Percentiles rank a stretch among this genome's conserved stretches.
These are phyloP conservation scores for Solanum megistacrolobum DNA, from an alignment of 257 asterid genomes.

Conservation along the genomic window DNA sequence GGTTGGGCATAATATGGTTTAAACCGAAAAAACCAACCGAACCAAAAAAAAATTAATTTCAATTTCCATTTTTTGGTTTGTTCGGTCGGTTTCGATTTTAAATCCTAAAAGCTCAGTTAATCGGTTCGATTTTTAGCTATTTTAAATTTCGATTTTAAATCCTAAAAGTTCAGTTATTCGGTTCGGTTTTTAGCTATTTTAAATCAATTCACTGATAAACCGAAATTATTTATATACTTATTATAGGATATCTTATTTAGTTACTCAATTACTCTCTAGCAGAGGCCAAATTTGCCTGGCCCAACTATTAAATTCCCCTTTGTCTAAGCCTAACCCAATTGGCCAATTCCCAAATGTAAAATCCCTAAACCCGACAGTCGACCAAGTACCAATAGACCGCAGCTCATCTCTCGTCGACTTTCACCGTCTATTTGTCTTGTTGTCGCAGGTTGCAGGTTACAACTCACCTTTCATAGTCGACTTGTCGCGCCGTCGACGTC, in stretches of 20 bases:
- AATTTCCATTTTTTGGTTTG: background rate
- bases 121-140: too few species aligned
- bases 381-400: background rate
- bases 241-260: background rate
- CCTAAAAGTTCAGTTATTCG: background rate
- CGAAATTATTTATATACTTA: too few species aligned
- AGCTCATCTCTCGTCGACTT: background rate
- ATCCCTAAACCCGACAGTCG: background rate
- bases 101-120: background rate
- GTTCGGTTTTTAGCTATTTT: background rate
- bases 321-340: background rate
- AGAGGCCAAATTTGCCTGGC: background rate
- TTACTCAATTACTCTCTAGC: background rate
- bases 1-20: background rate
- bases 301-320: background rate
- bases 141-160: too few species aligned
- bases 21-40: background rate
- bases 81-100: background rate
- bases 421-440: background rate
- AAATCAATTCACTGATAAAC: background rate
- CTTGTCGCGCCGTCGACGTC: background rate
- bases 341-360: background rate
- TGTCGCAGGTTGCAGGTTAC: background rate
- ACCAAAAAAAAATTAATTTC: background rate
- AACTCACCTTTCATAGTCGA: background rate